phyloP scores from a whole-genome alignment of 208 protist genomes.

The Acanthamoeba castellanii region DNA sequence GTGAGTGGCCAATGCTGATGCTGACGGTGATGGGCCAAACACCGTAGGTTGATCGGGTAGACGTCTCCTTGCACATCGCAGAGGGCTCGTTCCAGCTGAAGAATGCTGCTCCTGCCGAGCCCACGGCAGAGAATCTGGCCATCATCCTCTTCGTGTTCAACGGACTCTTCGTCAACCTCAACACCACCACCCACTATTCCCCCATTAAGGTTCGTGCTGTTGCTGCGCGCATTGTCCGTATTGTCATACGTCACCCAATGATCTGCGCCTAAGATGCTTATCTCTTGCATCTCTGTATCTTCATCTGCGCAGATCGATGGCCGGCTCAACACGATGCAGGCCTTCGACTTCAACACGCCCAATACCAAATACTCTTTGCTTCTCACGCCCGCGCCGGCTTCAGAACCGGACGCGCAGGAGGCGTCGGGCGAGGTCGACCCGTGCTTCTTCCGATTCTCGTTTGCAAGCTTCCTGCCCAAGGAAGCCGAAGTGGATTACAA shows the following conservation, averaged over 20 bases:
- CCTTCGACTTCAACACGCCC: constrained; percentile 54
- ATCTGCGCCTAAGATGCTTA: not conserved
- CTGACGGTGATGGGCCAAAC: not conserved
- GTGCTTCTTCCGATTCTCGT: constrained; percentile 54
- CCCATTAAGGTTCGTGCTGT: constrained; percentile 36
- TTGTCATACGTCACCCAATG: not conserved
- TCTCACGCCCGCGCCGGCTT: not conserved
- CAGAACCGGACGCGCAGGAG: not conserved
- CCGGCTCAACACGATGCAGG: constrained; percentile 50
- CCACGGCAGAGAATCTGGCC: not conserved
- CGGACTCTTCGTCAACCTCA: not conserved
- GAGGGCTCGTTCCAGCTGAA: constrained; percentile 63
- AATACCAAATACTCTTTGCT: constrained; percentile 60
- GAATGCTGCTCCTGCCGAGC: not conserved
- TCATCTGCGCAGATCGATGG: not conserved
- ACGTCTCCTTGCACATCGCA: not conserved
- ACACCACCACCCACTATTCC: constrained; percentile 33
- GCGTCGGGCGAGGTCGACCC: not conserved
- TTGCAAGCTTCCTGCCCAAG: not conserved
- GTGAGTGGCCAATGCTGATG: not conserved
- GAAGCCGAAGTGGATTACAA: constrained; percentile 45
- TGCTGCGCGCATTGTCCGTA: not conserved
- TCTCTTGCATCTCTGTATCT: not conserved
- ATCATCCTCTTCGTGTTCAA: constrained; percentile 46
- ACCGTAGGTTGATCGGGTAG: not conserved